Conservation (phyloP, 192 early-diverging fungal species). For the Coemansia sp. region DNA sequence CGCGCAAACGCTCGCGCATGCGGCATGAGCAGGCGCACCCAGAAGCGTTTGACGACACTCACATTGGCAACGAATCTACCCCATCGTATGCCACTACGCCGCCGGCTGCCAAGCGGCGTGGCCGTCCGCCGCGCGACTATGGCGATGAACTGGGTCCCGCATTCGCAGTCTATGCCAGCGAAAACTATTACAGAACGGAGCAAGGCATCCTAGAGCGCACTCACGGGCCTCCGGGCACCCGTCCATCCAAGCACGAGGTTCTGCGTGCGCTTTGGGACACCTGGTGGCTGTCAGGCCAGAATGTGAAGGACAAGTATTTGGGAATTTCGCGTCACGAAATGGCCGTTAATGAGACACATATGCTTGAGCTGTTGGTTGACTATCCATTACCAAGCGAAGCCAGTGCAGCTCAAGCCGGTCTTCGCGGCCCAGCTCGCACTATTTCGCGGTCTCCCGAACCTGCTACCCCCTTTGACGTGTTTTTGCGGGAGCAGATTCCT, state of each 20-base stretch:
- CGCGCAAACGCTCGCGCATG: conserved; percentile 40
- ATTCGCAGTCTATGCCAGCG: conserved; percentile 49
- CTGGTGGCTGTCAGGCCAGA: conserved; percentile 49
- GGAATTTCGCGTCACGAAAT: conserved; percentile 44
- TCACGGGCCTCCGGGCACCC: conserved; percentile 3
- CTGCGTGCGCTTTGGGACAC: conserved; percentile 42
- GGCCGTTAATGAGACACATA: conserved; percentile 39
- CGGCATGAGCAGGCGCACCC: conserved; percentile 6
- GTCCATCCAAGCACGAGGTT: conserved; percentile 30
- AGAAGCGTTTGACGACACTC: conserved; percentile 12
- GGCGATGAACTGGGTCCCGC: conserved; percentile 50
- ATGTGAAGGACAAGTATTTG: conserved; percentile 46
- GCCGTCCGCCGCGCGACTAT: conserved; percentile 53
- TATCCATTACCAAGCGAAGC: conserved; percentile 45
- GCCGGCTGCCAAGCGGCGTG: conserved; percentile 44
- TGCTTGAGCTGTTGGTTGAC: conserved; percentile 48
- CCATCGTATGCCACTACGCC: conserved; percentile 18
- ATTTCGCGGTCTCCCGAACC: conserved; percentile 33
- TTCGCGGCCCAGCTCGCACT: conserved; percentile 7
- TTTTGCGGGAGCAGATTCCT: conserved; percentile 46
- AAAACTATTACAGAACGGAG: conserved; percentile 22
- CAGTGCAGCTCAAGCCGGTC: conserved; percentile 15
- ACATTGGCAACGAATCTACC: conserved; percentile 10
- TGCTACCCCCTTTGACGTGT: conserved; percentile 22
- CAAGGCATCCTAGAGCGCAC: conserved; percentile 17